These are phyloP conservation scores for Corynespora cassiicola DNA, from an alignment of 2,329 filamentous ascomycete genomes.

Conservation along the genomic window DNA sequence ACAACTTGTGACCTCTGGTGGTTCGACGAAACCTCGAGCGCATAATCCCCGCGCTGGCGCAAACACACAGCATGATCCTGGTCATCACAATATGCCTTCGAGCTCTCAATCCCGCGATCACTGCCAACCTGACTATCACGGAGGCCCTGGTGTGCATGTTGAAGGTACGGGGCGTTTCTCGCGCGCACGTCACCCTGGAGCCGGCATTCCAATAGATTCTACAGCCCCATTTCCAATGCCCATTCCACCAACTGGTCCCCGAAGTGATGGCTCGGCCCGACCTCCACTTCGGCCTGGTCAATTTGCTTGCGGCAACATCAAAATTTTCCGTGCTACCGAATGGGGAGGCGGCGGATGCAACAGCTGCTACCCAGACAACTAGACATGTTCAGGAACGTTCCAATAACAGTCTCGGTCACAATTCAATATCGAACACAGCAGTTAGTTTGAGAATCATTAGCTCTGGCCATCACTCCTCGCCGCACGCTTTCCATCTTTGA, in stretches of 20 bases:
- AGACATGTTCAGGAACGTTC: too few relatives aligned
- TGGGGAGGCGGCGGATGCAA: slow-evolving; percentile 22
- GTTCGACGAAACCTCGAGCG: too few relatives aligned
- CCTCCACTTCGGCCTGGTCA: slow-evolving; percentile 8
- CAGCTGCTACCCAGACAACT: slow-evolving; percentile 21
- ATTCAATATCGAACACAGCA: too few relatives aligned
- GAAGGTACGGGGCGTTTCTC: too few relatives aligned
- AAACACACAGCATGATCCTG: neutral
- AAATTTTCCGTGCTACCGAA: slow-evolving; percentile 22
- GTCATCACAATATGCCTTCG: neutral
- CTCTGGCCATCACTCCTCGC: too few relatives aligned
- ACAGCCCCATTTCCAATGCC: slow-evolving; percentile 40
- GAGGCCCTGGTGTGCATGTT: too few relatives aligned
- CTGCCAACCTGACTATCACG: neutral
- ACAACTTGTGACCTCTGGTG: too few relatives aligned
- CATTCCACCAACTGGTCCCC: slow-evolving; percentile 27
- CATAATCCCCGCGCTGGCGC: neutral
- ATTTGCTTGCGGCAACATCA: slow-evolving; percentile 20
- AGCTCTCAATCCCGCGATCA: too few relatives aligned
- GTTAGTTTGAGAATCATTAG: too few relatives aligned
- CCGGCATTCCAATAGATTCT: slow-evolving; percentile 36
- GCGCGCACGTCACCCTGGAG: slow-evolving; percentile 12
- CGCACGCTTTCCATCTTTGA: too few relatives aligned
- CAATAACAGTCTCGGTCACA: too few relatives aligned
- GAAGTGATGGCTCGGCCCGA: slow-evolving; percentile 6